Percentiles rank a stretch among this genome's conserved stretches.
Evolutionary conservation across 345 rosid species (phyloP).

Genomic region (Litchi chinensis): DNA sequence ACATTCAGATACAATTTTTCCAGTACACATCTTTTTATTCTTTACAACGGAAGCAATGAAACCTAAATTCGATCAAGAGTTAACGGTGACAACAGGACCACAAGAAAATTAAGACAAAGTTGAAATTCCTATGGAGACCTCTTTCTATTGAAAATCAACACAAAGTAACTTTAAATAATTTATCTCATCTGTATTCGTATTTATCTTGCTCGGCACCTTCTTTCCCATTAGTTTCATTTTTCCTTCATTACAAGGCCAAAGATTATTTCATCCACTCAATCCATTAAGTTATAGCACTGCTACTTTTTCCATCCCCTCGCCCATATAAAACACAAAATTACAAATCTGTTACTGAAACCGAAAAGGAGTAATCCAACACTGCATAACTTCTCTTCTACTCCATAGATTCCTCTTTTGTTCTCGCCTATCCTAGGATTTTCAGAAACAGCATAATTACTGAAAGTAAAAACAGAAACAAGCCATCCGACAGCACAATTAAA

Average conservation of each 20-base stretch:
- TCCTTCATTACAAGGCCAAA: not conserved
- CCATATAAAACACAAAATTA: no score
- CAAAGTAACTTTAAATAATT: not conserved
- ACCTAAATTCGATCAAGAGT: not conserved
- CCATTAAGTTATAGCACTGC: not conserved
- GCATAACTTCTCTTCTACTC: not conserved
- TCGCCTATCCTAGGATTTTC: not conserved
- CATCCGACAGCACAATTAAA: not conserved
- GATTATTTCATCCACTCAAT: not conserved
- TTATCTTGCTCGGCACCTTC: not conserved
- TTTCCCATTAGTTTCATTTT: not conserved
- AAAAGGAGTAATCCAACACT: no score
- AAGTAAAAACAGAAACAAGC: not conserved
- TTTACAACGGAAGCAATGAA: not conserved
- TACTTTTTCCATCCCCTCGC: not conserved
- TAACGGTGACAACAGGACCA: not conserved
- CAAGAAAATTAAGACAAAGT: not conserved
- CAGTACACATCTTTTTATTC: not conserved
- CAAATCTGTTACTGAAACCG: no score
- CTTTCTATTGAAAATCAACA: no score
- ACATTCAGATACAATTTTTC: not conserved
- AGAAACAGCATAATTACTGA: not conserved
- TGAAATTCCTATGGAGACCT: no score
- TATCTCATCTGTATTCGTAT: not conserved
- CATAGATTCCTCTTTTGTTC: not conserved